Evolutionary conservation across 2,329 filamentous ascomycete species (phyloP).

Genomic region (Fonsecaea nubica): DNA sequence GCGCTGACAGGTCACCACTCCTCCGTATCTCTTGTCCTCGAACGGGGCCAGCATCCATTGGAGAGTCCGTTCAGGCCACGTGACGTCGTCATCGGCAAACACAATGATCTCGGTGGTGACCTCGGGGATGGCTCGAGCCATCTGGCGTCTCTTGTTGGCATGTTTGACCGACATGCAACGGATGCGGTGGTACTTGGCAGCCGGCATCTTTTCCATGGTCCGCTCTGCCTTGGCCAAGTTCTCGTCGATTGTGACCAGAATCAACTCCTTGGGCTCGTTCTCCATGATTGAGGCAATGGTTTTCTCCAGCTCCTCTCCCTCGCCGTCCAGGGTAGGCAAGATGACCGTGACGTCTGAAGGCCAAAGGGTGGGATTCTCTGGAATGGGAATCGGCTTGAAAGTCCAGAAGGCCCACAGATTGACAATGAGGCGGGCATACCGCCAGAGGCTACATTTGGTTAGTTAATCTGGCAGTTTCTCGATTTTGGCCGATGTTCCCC

Average conservation of each 20-base stretch:
- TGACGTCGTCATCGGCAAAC: conserved; percentile 95
- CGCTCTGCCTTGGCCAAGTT: conserved; percentile 72
- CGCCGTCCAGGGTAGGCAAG: conserved; percentile 88
- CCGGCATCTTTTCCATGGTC: conserved; percentile 62
- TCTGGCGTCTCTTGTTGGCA: conserved; percentile 93
- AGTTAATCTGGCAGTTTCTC: conserved; percentile 5
- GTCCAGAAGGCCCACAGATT: conserved; percentile 85
- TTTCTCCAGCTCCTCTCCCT: conserved; percentile 79
- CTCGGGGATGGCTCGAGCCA: conserved; percentile 86
- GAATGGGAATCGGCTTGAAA: conserved; percentile 84
- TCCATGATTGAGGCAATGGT: conserved; percentile 69
- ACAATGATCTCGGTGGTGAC: conserved; percentile 84
- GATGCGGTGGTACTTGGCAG: conserved; percentile 40
- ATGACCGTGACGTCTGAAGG: conserved; percentile 90
- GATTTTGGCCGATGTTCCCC: neutral
- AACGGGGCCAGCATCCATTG: conserved; percentile 94
- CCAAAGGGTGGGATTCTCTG: conserved; percentile 78
- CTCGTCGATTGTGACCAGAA: conserved; percentile 85
- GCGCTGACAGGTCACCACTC: conserved; percentile 89
- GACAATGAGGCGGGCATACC: conserved; percentile 83
- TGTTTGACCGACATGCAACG: conserved; percentile 68
- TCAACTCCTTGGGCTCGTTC: conserved; percentile 68
- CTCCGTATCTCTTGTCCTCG: conserved; percentile 80
- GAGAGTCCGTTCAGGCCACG: conserved; percentile 83
- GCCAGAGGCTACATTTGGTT: conserved; percentile 70